phyloP scores from a whole-genome alignment of 805 yeast genomes.

The Cyberlindnera misumaiensis region DNA sequence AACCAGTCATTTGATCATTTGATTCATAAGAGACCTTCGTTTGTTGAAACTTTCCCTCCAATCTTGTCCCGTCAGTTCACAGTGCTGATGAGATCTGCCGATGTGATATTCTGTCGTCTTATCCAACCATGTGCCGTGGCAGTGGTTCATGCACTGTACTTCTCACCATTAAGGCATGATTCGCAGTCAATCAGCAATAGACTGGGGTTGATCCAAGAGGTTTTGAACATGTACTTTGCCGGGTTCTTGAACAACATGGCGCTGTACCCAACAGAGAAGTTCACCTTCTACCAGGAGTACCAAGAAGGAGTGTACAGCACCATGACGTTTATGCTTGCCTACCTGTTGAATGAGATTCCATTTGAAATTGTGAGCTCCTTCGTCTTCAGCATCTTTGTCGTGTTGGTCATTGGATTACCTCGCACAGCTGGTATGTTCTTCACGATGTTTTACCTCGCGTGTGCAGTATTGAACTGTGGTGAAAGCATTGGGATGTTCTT shows the following conservation, averaged over 20 bases:
- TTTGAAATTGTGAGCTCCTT: conserved; percentile 55
- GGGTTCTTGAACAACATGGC: conserved; percentile 78
- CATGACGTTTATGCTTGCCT: conserved; percentile 53
- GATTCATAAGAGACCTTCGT: conserved; percentile 7
- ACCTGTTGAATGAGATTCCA: conserved; percentile 59
- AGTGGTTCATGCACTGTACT: conserved; percentile 59
- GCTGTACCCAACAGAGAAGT: conserved; percentile 65
- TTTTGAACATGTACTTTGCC: conserved; percentile 63
- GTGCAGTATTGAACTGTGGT: conserved; percentile 61
- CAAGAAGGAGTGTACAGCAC: conserved; percentile 66
- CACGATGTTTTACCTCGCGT: conserved; percentile 47
- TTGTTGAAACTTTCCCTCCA: conserved; percentile 27
- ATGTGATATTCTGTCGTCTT: conserved; percentile 56
- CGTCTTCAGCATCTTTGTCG: conserved; percentile 54
- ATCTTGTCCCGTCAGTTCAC: conserved; percentile 28
- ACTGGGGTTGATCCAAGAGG: conserved; percentile 71
- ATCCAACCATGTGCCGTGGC: conserved; percentile 61
- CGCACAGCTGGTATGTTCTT: conserved; percentile 63
- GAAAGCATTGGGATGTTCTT: conserved; percentile 80
- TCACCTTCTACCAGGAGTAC: conserved; percentile 72
- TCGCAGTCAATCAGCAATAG: conserved; percentile 54
- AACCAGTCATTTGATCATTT: neutral
- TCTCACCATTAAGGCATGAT: conserved; percentile 47
- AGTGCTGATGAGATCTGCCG: conserved; percentile 42
- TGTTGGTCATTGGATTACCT: conserved; percentile 69